Percentiles rank a stretch among this genome's conserved stretches.
Evolutionary conservation across 768 basidiomycete genomes (phyloP).

Genomic region (Leccinellum luteum): DNA sequence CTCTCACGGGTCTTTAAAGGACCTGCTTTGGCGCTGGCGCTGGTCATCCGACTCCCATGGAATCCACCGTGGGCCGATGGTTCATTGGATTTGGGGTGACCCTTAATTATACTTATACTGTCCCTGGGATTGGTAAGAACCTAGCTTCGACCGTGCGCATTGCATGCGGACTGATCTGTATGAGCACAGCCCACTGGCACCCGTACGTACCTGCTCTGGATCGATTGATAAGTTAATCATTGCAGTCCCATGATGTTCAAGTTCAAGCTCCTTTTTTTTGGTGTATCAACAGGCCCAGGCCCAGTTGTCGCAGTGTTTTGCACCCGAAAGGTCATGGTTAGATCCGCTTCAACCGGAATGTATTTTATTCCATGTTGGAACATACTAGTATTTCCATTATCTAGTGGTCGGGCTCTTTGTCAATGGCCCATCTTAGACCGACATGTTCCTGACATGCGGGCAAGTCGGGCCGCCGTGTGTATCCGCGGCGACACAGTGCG

Average conservation of each 20-base stretch:
- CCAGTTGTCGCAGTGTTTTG: not conserved
- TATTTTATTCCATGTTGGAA: not conserved
- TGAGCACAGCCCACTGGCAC: not conserved
- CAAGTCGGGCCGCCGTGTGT: not conserved
- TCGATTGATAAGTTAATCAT: not conserved
- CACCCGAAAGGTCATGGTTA: not conserved
- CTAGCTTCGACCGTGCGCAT: too few relatives aligned
- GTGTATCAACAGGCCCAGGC: too few relatives aligned
- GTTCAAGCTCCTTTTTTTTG: too few relatives aligned
- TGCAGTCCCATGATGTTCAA: too few relatives aligned
- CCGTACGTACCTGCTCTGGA: not conserved
- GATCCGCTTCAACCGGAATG: not conserved
- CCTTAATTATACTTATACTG: not conserved
- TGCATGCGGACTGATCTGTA: not conserved
- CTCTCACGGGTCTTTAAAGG: not conserved
- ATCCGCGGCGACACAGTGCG: too few relatives aligned
- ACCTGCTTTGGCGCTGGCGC: not conserved
- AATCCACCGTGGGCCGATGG: not conserved
- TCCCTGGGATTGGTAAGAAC: not conserved
- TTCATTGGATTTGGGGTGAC: not conserved
- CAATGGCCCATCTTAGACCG: not conserved
- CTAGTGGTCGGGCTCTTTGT: not conserved
- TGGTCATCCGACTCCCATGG: too few relatives aligned
- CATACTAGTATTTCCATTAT: too few relatives aligned
- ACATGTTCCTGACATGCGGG: not conserved